Base-by-base conservation (phyloP, 768 basidiomycete species). In the Leccinum boreale region DNA sequence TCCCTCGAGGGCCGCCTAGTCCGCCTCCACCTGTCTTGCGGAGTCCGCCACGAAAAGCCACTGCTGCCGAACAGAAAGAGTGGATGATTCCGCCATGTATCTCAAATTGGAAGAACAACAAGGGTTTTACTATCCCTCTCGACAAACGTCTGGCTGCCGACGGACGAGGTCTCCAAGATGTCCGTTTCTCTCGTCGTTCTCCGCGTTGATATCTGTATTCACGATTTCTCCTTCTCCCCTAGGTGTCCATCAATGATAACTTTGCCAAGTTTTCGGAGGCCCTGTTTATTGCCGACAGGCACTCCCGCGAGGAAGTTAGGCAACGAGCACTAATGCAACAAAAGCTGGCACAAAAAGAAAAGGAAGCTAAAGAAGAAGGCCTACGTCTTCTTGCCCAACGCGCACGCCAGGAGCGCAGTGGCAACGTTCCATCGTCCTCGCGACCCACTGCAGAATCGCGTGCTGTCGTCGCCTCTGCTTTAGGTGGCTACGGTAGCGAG, bases 81-180 rank as follows among this genome's bases (percentile, higher is more conserved):
- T 98, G 97, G 97, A 97, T 98, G 94, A 98, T 99, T 57, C 97
- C 97, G 17, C 97, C 97, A 17, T 98, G 96, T 73, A 98, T 99
- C 59, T 96, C 93, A 26, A 99, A 99, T 75, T 99, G 97, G 97
- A 99, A 99, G 79, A 99, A 99, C 79, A 98, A 98, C 85, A 99
- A 98, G 76, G 97, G 97, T 82, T 99, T 95, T 73, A 98, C 97
- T 2, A 98, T 98, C 67, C 96, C 97, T 36, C 81, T 98, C 33
- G 97, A 98, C 71, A 98, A 99, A 77, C 91, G 96, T 62, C 78
- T 99, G 53, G 97, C 97, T 39, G 96, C 97, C 4, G 97, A 98
- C 73, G 96, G 96, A n/a, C 84, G 96, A 64, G 97, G 97, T 58
- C 80, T 99, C 33, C 97, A 99, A 74, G 97, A 99, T 71, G 96